A percentile compares a stretch with the other conserved stretches of the same genome.
These are phyloP conservation scores for Gleditsia sinensis DNA, from an alignment of 306 rosid species.

Conservation along the genomic window DNA sequence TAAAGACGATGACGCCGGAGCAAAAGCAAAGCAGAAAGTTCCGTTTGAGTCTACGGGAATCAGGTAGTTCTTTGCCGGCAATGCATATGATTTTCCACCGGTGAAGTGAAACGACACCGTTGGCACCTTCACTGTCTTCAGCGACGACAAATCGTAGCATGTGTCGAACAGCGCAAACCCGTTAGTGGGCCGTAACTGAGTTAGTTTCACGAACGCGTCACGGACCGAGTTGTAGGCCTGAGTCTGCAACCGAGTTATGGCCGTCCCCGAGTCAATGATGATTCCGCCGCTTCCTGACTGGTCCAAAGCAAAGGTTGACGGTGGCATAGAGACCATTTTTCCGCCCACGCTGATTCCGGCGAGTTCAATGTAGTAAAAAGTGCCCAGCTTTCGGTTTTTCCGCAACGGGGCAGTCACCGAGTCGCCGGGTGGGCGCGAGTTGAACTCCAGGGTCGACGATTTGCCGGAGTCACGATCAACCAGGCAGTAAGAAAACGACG, in stretches of 20 bases:
- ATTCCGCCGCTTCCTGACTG: constrained; percentile 57
- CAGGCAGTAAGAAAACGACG: constrained; percentile 70
- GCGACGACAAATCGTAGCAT: constrained; percentile 61
- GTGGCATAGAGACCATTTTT: constrained; percentile 29
- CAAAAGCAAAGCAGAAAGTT: constrained; percentile 67
- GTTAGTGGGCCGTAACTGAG: constrained; percentile 34
- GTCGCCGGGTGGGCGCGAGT: constrained; percentile 53
- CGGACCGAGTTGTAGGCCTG: constrained; percentile 58
- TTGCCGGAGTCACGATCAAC: constrained; percentile 56
- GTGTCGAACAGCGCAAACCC: constrained; percentile 61
- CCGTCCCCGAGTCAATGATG: constrained; percentile 74
- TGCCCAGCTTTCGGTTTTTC: constrained; percentile 24
- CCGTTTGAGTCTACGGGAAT: constrained; percentile 57
- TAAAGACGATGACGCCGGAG: constrained; percentile 48
- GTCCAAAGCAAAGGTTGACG: constrained; percentile 40
- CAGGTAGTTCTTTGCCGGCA: constrained; percentile 58
- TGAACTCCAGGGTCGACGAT: constrained; percentile 71
- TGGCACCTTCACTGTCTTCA: constrained; percentile 47
- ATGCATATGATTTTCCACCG: constrained; percentile 42
- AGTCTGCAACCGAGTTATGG: constrained; percentile 58
- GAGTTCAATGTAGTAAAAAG: constrained; percentile 58
- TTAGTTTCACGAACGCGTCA: constrained; percentile 49
- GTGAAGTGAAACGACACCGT: constrained; percentile 59
- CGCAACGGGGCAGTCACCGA: constrained; percentile 51
- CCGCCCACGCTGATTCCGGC: constrained; percentile 69